Percentiles rank a stretch among this genome's conserved stretches.
These are phyloP conservation scores for Pichia deserticola DNA, from an alignment of 805 yeast species.

Conservation along the genomic window DNA sequence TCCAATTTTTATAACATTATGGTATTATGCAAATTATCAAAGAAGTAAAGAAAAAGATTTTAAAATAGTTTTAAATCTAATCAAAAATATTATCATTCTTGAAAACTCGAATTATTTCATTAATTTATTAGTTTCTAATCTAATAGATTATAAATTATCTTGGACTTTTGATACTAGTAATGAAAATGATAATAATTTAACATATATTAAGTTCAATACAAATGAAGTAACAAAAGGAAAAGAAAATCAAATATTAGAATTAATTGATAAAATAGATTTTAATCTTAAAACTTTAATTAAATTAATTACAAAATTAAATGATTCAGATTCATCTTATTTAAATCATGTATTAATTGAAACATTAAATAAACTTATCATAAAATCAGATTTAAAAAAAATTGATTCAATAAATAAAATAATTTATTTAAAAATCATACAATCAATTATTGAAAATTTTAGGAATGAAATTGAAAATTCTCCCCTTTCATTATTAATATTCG, in stretches of 20 bases:
- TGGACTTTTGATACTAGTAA: conserved; percentile 38
- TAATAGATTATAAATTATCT: conserved; percentile 23
- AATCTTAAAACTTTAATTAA: conserved; percentile 31
- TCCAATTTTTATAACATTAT: conserved; percentile 27
- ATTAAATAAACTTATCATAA: conserved; percentile 55
- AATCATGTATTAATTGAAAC: conserved; percentile 42
- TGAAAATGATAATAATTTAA: conserved; percentile 25
- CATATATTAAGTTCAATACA: conserved; percentile 18
- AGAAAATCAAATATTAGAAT: conserved; percentile 10
- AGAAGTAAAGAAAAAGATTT: conserved; percentile 25
- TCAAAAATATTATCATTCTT: conserved; percentile 27
- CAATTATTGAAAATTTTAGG: conserved; percentile 49
- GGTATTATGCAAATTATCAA: conserved; percentile 40
- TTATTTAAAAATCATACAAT: conserved; percentile 60
- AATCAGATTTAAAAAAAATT: conserved; percentile 23
- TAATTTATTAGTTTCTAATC: conserved; percentile 11
- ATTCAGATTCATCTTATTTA: conserved; percentile 41
- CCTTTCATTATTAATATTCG: conserved; percentile 5
- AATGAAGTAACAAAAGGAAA: conserved; percentile 1
- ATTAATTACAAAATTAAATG: conserved; percentile 28
- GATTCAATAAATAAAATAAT: conserved; percentile 50
- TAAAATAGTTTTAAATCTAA: conserved; percentile 31
- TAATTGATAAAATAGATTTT: conserved; percentile 36
- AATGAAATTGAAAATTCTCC: conserved; percentile 43
- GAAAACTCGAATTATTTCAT: conserved; percentile 14